phyloP scores from a whole-genome alignment of 768 basidiomycete genomes.

The Panellus pusillus region DNA sequence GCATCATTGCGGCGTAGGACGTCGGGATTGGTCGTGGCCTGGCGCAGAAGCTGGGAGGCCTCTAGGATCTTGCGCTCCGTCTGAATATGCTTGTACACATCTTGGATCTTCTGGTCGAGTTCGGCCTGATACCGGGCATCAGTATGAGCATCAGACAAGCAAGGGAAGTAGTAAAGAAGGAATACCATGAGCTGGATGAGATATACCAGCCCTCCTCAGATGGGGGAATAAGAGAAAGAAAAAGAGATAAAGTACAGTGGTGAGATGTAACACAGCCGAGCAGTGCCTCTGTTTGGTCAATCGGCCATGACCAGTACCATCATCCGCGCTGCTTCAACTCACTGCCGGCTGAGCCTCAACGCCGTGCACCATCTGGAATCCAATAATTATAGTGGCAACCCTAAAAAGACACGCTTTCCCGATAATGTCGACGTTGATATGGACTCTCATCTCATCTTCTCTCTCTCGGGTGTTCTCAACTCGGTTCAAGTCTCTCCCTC shows the following conservation, averaged over 20 bases:
- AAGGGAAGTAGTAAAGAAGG: slow-evolving; percentile 13
- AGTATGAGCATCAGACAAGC: slow-evolving; percentile 4
- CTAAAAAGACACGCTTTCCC: slow-evolving; percentile 29
- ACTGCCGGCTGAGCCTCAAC: slow-evolving; percentile 45
- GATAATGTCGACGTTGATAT: slow-evolving; percentile 50
- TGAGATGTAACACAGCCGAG: slow-evolving; percentile 3
- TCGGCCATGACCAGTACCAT: background rate
- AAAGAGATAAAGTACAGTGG: background rate
- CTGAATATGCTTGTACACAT: slow-evolving; percentile 86
- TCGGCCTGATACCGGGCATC: slow-evolving; percentile 43
- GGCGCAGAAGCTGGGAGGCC: slow-evolving; percentile 73
- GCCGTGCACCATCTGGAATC: slow-evolving; percentile 34
- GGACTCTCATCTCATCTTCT: slow-evolving; percentile 49
- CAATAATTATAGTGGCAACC: background rate
- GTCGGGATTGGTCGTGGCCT: slow-evolving; percentile 85
- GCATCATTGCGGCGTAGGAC: slow-evolving; percentile 79
- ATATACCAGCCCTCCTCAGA: slow-evolving; percentile 14
- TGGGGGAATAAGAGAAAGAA: slow-evolving; percentile 9
- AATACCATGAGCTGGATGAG: slow-evolving; percentile 20
- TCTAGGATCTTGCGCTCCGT: slow-evolving; percentile 93
- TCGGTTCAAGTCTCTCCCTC: slow-evolving; percentile 37
- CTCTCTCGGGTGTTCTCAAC: slow-evolving; percentile 56
- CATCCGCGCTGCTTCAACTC: slow-evolving; percentile 44
- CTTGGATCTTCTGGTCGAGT: slow-evolving; percentile 92
- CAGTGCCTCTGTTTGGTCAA: background rate